Conservation (phyloP, 169 alveolate species). For the Pseudocohnilembus persalinus region DNA sequence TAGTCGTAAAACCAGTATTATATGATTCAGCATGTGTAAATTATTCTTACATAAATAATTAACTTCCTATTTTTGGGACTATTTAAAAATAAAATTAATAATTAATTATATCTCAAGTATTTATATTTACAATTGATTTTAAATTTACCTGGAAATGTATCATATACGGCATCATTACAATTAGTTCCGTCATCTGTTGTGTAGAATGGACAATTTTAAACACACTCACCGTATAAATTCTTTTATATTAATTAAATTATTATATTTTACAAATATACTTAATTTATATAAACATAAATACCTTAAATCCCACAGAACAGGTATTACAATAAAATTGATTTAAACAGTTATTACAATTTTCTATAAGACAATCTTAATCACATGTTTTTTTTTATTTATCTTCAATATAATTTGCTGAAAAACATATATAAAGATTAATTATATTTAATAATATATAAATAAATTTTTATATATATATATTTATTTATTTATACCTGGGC, state of each 20-base stretch:
- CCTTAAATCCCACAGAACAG: background rate
- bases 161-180: background rate
- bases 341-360: background rate
- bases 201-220: background rate
- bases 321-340: background rate
- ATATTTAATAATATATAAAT: no score
- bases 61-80: background rate
- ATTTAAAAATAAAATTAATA: no score
- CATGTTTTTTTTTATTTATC: background rate
- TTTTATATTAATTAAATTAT: no score
- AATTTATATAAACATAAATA: no score
- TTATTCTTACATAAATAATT: no score
- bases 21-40: background rate
- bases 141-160: background rate
- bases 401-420: background rate
- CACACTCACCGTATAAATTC: background rate
- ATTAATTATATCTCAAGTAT: no score
- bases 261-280: no score
- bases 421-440: background rate
- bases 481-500: background rate
- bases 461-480: no score
- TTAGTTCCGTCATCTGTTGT: background rate
- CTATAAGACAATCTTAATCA: background rate
- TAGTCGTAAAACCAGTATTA: no score
- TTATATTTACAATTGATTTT: no score